phyloP scores from a whole-genome alignment of 208 protist species.

The Trichomonas tenax region DNA sequence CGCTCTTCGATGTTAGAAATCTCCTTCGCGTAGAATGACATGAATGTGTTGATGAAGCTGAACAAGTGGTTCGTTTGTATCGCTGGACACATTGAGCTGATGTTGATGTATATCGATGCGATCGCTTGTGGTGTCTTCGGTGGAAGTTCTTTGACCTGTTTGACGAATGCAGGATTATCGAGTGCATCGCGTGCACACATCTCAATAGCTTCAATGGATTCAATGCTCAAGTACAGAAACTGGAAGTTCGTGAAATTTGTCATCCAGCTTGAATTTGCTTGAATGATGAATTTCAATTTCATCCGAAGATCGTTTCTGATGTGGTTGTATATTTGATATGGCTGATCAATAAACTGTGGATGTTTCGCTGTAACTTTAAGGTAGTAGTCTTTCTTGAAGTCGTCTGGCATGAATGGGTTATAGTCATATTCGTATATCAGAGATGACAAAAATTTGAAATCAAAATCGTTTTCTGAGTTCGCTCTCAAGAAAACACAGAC shows the following conservation, averaged over 20 bases:
- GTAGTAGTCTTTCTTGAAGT: neutral
- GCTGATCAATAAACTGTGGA: neutral
- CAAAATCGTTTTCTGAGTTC: neutral
- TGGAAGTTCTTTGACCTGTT: neutral
- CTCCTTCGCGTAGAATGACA: neutral
- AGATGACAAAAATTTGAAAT: neutral
- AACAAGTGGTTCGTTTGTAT: neutral
- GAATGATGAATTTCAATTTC: neutral
- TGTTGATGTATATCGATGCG: neutral
- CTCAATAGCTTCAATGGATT: neutral
- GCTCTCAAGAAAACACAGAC: neutral
- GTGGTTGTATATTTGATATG: neutral
- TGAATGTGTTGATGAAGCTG: neutral
- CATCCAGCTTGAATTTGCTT: neutral
- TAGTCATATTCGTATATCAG: neutral
- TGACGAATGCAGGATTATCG: neutral
- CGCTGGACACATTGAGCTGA: neutral
- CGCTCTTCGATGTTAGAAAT: neutral
- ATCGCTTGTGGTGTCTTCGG: neutral
- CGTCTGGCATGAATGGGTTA: neutral
- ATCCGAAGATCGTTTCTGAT: neutral
- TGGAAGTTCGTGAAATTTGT: neutral
- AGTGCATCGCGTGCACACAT: neutral
- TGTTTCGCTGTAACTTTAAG: neutral
- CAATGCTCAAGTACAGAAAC: neutral